Percentiles rank a stretch among this genome's conserved stretches.
phyloP scores from a whole-genome alignment of 1,284 basidiomycete genomes.

The Fomitopsis schrenkii region DNA sequence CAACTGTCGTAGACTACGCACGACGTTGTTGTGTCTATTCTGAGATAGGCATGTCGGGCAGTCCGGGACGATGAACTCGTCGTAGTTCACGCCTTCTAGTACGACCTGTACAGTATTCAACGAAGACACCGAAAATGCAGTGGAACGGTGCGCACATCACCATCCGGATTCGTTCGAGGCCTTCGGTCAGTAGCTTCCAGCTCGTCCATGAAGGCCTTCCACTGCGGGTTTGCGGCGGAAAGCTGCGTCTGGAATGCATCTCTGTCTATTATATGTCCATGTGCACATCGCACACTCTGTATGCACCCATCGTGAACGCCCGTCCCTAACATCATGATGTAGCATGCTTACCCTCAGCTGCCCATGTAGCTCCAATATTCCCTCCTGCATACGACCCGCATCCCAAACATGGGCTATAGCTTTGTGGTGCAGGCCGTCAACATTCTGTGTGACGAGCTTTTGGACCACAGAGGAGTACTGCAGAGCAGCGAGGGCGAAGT shows the following conservation, averaged over 20 bases:
- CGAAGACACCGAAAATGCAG: not conserved
- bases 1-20: slow-evolving; percentile 26
- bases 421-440: slow-evolving; percentile 88
- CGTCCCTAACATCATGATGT: not conserved
- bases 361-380: slow-evolving; percentile 85
- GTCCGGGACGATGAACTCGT: slow-evolving; percentile 74
- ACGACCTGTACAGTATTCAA: slow-evolving; percentile 51
- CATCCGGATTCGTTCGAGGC: slow-evolving; percentile 86
- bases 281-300: slow-evolving; percentile 71
- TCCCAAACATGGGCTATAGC: slow-evolving; percentile 44
- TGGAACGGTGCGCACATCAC: slow-evolving; percentile 58
- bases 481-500: slow-evolving; percentile 81
- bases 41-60: slow-evolving; percentile 64
- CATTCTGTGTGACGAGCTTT: slow-evolving; percentile 86
- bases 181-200: slow-evolving; percentile 59
- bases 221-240: slow-evolving; percentile 71
- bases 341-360: slow-evolving; percentile 66
- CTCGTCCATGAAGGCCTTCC: slow-evolving; percentile 69
- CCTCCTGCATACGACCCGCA: slow-evolving; percentile 32
- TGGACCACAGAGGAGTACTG: slow-evolving; percentile 64
- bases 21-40: slow-evolving; percentile 49
- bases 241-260: slow-evolving; percentile 74
- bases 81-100: slow-evolving; percentile 73
- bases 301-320: too few relatives aligned
- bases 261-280: slow-evolving; percentile 65